Evolutionary conservation across 192 early-diverging fungal species (phyloP).

Genomic region (Backusella macrospora): DNA sequence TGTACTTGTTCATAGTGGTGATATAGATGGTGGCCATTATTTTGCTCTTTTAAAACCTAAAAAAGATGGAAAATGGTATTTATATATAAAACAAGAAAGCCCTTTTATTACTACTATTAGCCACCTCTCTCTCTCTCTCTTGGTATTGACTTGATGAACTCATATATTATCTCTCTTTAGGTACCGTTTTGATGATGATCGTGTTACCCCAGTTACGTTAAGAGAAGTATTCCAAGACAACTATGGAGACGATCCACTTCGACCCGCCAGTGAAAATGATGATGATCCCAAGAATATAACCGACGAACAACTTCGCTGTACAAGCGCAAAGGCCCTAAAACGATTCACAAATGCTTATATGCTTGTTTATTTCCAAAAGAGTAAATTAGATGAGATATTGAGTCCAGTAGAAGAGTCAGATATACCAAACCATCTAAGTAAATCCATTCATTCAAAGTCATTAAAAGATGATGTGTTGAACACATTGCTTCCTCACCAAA

Average conservation of each 20-base stretch:
- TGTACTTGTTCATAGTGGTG: slow-evolving; percentile 95
- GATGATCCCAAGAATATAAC: not conserved
- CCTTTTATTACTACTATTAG: not conserved
- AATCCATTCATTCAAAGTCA: slow-evolving; percentile 25
- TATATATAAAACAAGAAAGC: not conserved
- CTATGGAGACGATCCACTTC: slow-evolving; percentile 80
- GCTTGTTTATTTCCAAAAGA: slow-evolving; percentile 93
- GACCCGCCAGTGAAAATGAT: slow-evolving; percentile 33
- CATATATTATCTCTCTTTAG: slow-evolving; percentile 14
- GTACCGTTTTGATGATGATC: slow-evolving; percentile 95
- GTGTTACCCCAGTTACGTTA: slow-evolving; percentile 77
- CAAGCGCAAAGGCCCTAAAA: slow-evolving; percentile 48
- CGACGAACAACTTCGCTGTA: not conserved
- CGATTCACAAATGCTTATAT: slow-evolving; percentile 98
- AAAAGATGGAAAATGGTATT: slow-evolving; percentile 75
- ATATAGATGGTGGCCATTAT: slow-evolving; percentile 93
- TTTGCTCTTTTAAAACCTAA: slow-evolving; percentile 87
- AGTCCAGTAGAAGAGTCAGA: slow-evolving; percentile 63
- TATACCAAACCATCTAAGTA: slow-evolving; percentile 82
- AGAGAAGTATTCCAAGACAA: slow-evolving; percentile 93
- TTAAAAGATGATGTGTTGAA: slow-evolving; percentile 12
- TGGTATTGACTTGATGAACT: too few relatives aligned
- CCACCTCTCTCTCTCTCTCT: too few relatives aligned
- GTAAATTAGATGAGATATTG: slow-evolving; percentile 71
- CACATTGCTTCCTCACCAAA: slow-evolving; percentile 8